Evolutionary conservation across 164 flowering plant species (phyloP).

Genomic region (Dillenia turbinata): DNA sequence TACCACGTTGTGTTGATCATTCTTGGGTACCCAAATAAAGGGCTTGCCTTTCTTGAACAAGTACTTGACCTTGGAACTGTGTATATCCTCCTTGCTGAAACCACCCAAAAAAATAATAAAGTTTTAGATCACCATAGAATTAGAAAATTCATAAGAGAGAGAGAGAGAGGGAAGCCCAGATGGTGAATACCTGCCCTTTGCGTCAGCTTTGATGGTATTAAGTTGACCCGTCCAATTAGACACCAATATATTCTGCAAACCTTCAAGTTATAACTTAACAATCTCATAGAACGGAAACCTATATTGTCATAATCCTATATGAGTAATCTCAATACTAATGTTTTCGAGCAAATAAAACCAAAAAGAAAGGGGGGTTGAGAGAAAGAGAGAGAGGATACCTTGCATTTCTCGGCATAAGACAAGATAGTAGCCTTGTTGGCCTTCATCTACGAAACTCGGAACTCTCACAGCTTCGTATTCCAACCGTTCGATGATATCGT

Average conservation of each 20-base stretch:
- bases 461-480: no score
- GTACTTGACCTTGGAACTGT: slow-evolving; percentile 68
- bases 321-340: no score
- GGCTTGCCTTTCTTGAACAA: slow-evolving; percentile 67
- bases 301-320: no score
- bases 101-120: slow-evolving; percentile 7
- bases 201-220: slow-evolving; percentile 75
- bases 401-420: no score
- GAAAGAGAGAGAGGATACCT: no score
- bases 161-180: no score
- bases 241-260: slow-evolving; percentile 63
- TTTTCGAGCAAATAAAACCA: no score
- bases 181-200: slow-evolving; percentile 65
- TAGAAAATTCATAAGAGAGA: not conserved
- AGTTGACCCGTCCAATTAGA: slow-evolving; percentile 77
- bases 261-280: not conserved
- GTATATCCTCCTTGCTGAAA: slow-evolving; percentile 59
- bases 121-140: no score
- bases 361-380: no score
- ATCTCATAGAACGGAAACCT: not conserved
- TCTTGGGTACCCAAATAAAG: slow-evolving; percentile 73
- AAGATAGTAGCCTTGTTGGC: no score
- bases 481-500: no score
- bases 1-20: slow-evolving; percentile 86
- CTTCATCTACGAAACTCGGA: no score